These are phyloP conservation scores for Aspergillaceae sp. DNA, from an alignment of 2,329 filamentous ascomycete genomes.

Conservation along the genomic window DNA sequence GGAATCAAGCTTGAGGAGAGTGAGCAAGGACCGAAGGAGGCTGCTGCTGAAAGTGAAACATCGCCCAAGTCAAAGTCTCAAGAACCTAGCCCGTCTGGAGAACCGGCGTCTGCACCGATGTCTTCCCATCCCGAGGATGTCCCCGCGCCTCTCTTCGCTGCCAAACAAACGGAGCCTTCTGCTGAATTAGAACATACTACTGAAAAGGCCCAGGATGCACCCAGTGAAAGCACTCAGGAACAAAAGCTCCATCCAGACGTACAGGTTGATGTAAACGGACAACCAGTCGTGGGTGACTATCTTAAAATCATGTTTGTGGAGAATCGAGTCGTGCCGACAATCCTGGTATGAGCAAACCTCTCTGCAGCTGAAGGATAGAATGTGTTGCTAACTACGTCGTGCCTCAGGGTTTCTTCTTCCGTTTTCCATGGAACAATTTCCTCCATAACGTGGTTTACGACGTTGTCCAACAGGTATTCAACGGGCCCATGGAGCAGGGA, in stretches of 20 bases:
- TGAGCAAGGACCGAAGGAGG: slow-evolving; percentile 42
- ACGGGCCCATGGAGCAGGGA: slow-evolving; percentile 92
- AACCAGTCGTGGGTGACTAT: slow-evolving; percentile 84
- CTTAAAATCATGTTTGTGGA: slow-evolving; percentile 96
- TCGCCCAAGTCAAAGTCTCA: slow-evolving; percentile 4
- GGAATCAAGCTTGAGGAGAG: slow-evolving; percentile 51
- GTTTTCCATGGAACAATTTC: slow-evolving; percentile 99
- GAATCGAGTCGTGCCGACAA: slow-evolving; percentile 87
- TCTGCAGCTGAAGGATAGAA: neutral
- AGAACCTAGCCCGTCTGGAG: slow-evolving; percentile 3
- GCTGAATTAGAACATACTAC: slow-evolving; percentile 10
- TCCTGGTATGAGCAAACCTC: slow-evolving; percentile 58
- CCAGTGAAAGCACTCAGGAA: slow-evolving; percentile 14
- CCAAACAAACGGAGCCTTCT: slow-evolving; percentile 24
- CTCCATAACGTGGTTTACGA: slow-evolving; percentile 98
- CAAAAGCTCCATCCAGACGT: slow-evolving; percentile 33
- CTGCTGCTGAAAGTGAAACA: slow-evolving; percentile 3
- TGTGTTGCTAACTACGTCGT: neutral
- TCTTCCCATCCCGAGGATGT: slow-evolving; percentile 58
- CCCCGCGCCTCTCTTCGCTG: slow-evolving; percentile 57
- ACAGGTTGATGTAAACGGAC: slow-evolving; percentile 53
- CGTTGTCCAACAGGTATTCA: slow-evolving; percentile 97
- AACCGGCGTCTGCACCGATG: slow-evolving; percentile 16
- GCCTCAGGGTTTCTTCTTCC: slow-evolving; percentile 85
- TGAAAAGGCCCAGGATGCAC: slow-evolving; percentile 14